These are phyloP conservation scores for Volvox reticuliferus DNA, from an alignment of 139 green algal species.

Conservation along the genomic window DNA sequence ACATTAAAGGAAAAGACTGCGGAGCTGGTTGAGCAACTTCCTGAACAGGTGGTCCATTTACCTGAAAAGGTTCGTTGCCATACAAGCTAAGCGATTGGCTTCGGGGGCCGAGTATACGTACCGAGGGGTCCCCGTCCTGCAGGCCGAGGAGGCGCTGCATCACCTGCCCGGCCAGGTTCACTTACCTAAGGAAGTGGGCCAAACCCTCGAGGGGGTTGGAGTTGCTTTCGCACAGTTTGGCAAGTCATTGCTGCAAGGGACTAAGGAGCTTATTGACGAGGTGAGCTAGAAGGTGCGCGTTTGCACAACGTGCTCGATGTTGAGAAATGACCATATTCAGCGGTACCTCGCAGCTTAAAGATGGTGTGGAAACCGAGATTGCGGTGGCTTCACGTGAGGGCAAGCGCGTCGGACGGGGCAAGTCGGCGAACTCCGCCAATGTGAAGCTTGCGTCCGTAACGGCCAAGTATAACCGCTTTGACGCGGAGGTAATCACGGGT, in stretches of 20 bases:
- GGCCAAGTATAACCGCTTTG: slow-evolving; percentile 78
- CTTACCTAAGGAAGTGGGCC: slow-evolving; percentile 13
- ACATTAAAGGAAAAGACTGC: slow-evolving; percentile 61
- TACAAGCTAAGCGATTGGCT: no score
- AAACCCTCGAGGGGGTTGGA: slow-evolving; percentile 49
- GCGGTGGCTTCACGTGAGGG: slow-evolving; percentile 46
- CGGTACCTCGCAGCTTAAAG: slow-evolving; percentile 61
- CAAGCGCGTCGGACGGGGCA: slow-evolving; percentile 45
- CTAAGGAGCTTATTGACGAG: slow-evolving; percentile 79
- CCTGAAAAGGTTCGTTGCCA: slow-evolving; percentile 51
- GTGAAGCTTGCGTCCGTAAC: slow-evolving; percentile 22
- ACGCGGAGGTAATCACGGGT: slow-evolving; percentile 70
- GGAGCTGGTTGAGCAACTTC: slow-evolving; percentile 65
- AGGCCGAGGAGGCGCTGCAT: slow-evolving; percentile 38
- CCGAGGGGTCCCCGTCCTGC: not conserved
- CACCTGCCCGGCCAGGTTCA: not conserved
- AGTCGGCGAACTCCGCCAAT: not conserved
- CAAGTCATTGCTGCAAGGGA: slow-evolving; percentile 67
- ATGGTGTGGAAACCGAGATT: slow-evolving; percentile 79
- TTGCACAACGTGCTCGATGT: not conserved
- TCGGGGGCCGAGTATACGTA: no score
- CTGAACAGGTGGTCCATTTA: slow-evolving; percentile 59
- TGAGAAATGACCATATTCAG: no score
- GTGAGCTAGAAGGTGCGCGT: slow-evolving; percentile 21
- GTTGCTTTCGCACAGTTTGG: slow-evolving; percentile 57